Evolutionary conservation across 2,329 filamentous ascomycete genomes (phyloP).

Genomic region (Fusarium nisikadoi): DNA sequence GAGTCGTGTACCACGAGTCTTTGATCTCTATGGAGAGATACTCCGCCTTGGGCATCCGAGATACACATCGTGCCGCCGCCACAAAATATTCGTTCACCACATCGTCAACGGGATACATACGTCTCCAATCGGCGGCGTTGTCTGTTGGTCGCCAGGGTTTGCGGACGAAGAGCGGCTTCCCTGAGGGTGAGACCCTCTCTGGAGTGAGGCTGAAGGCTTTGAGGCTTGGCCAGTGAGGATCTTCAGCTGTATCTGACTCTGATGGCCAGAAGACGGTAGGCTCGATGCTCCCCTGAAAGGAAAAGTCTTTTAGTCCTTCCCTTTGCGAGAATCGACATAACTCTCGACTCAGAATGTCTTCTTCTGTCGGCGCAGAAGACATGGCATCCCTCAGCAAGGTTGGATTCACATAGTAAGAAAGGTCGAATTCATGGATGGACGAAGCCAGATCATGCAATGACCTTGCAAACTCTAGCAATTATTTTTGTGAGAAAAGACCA

Average conservation of each 20-base stretch:
- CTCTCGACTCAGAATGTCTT: background rate
- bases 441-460: background rate
- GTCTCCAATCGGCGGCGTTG: background rate
- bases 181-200: background rate
- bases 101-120: background rate
- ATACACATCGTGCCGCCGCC: background rate
- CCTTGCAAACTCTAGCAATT: background rate
- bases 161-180: background rate
- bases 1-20: background rate
- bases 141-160: background rate
- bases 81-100: background rate
- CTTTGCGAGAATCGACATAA: conserved; percentile 1
- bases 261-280: conserved; percentile 11
- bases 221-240: conserved; percentile 8
- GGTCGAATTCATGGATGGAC: background rate
- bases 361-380: background rate
- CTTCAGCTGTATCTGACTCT: background rate
- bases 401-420: background rate
- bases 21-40: background rate
- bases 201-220: background rate
- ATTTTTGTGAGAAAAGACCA: background rate
- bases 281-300: background rate
- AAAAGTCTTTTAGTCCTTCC: background rate
- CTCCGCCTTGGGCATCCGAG: background rate
- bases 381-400: background rate